Evolutionary conservation across 805 yeast genomes (phyloP), one percentile per base, ranked within the genome.

Genomic region (Metschnikowia shivogae): DNA sequence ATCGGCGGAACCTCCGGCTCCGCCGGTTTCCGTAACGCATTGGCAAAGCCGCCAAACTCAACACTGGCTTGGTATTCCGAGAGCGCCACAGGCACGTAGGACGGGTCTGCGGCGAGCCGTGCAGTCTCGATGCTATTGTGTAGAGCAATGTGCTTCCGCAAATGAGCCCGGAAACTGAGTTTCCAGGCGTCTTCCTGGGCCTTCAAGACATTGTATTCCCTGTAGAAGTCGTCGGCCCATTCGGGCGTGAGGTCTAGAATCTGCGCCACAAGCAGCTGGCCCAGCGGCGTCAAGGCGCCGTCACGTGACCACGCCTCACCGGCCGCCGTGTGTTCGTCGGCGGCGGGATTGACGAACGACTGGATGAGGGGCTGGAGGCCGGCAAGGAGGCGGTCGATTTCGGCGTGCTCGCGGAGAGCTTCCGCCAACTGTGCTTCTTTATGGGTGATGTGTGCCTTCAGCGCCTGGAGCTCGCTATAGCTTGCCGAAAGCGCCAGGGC

Each of bases 1-100:
- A 22, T 22, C 26, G 8, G 26, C 3, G n/a, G n/a, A n/a, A 22
- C 26, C 26, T 22, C 26, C 26, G 26, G 26, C 8, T 22, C 26
- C 3, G 2, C 4, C 8, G 6, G 26, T 3, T 22, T 7, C 26
- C 26, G 26, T 22, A 60, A 50, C 2, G 68, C 68, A 47, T 63
- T 64, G 35, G 51, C 49, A 40, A 50, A 57, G 5, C 75, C 74
- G 0, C 73, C 74, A 57, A 68, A 70, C 29, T 63, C 67, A 8
- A 68, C 53, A 34, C 70, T 62, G 5, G 73, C 73, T 43, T 61
- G 65, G 45, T 63, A 57, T 45, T 70, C 74, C 6, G 62, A 60
- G 42, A 65, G 41, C 40, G 54, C 59, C 7, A 53, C 52, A 2
- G 73, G 69, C 38, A 62, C 63, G 47, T 70, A 70, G 17, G 42